These are phyloP conservation scores for Globisporangium nodosum DNA, from an alignment of 352 stramenopile genomes.

Conservation along the genomic window DNA sequence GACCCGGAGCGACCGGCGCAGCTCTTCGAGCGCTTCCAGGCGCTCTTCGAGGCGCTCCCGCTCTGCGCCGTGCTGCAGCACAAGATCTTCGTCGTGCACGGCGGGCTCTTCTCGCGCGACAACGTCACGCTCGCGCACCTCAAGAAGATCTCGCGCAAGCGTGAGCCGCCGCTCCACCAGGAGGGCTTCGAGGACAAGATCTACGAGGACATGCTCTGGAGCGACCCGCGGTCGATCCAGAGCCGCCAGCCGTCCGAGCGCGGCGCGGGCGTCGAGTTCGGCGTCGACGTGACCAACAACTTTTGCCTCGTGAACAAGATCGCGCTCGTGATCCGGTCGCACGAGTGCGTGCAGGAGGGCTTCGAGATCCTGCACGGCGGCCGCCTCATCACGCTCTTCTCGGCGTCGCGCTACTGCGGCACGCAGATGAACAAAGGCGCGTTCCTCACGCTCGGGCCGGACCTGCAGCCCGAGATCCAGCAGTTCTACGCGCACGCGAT, in stretches of 20 bases:
- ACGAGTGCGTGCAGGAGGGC: conserved; percentile 91
- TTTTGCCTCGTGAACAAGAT: conserved; percentile 93
- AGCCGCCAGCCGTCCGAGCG: conserved; percentile 76
- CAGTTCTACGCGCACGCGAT: conserved; percentile 91
- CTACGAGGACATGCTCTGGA: conserved; percentile 93
- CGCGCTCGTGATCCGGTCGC: conserved; percentile 89
- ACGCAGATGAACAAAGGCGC: conserved; percentile 92
- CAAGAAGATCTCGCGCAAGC: conserved; percentile 86
- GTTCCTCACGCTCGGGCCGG: conserved; percentile 87
- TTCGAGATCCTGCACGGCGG: conserved; percentile 89
- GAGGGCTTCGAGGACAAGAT: conserved; percentile 89
- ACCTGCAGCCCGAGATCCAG: conserved; percentile 91
- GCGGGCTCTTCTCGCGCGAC: conserved; percentile 89
- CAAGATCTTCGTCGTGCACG: conserved; percentile 94
- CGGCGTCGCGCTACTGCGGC: conserved; percentile 88
- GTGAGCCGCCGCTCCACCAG: conserved; percentile 87
- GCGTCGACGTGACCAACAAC: conserved; percentile 90
- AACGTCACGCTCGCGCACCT: conserved; percentile 90
- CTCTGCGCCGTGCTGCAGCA: conserved; percentile 88
- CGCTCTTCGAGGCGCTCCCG: conserved; percentile 84
- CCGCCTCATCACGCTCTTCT: conserved; percentile 91
- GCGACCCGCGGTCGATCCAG: conserved; percentile 80
- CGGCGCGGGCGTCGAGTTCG: conserved; percentile 91
- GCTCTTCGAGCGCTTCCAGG: conserved; percentile 68
- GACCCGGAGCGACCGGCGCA: conserved; percentile 42